Conservation (phyloP, 2,329 filamentous ascomycete species). For the Anthostomella pinea region DNA sequence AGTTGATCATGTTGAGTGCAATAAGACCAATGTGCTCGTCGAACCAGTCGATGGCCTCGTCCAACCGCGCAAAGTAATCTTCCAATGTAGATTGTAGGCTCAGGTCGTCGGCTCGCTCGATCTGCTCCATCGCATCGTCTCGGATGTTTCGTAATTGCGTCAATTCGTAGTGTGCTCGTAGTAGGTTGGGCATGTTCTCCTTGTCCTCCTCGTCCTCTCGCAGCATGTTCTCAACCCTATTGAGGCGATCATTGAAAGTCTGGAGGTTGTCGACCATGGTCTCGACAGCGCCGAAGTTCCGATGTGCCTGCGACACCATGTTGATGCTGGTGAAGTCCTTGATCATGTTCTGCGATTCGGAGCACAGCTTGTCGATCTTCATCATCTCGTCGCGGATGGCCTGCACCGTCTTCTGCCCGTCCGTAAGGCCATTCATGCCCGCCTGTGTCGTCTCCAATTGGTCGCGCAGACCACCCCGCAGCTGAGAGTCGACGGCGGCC, state of each 20-base stretch:
- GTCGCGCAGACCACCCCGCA: slow-evolving; percentile 82
- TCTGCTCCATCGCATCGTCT: slow-evolving; percentile 96
- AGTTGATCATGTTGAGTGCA: slow-evolving; percentile 83
- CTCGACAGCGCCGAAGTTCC: slow-evolving; percentile 93
- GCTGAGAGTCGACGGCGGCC: slow-evolving; percentile 81
- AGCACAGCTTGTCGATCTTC: slow-evolving; percentile 96
- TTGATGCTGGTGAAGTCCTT: slow-evolving; percentile 94
- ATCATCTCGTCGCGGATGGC: slow-evolving; percentile 98
- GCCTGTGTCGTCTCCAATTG: slow-evolving; percentile 93
- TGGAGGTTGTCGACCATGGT: slow-evolving; percentile 90
- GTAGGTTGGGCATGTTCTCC: slow-evolving; percentile 87
- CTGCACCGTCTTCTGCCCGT: slow-evolving; percentile 88
- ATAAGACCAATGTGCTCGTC: slow-evolving; percentile 90
- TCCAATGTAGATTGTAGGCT: slow-evolving; percentile 79
- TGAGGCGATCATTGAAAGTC: slow-evolving; percentile 76
- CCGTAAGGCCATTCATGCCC: slow-evolving; percentile 83
- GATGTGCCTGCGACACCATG: slow-evolving; percentile 86
- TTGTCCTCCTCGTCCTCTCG: slow-evolving; percentile 79
- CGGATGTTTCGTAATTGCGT: slow-evolving; percentile 90
- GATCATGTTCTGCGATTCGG: slow-evolving; percentile 96
- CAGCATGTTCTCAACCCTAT: slow-evolving; percentile 73
- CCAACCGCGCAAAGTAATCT: slow-evolving; percentile 84
- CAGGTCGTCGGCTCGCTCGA: slow-evolving; percentile 69
- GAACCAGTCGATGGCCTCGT: slow-evolving; percentile 89
- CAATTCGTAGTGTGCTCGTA: slow-evolving; percentile 87